These are phyloP conservation scores for Flaveria bidentis DNA, from an alignment of 129 eudicot species.

Conservation along the genomic window DNA sequence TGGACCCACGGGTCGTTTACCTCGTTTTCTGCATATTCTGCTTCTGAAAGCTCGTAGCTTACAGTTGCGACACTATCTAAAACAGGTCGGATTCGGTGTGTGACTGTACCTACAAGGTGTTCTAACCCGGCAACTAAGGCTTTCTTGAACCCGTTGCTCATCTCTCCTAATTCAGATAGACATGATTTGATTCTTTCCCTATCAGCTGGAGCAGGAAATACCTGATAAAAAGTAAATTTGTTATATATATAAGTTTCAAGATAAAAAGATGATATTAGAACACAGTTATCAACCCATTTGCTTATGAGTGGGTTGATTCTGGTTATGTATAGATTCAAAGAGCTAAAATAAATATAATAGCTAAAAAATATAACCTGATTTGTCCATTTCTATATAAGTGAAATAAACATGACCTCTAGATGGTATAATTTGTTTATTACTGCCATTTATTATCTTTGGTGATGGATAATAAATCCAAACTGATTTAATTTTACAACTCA, in stretches of 20 bases:
- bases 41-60: slow-evolving; percentile 82
- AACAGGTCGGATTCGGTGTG: slow-evolving; percentile 83
- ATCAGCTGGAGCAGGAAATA: slow-evolving; percentile 73
- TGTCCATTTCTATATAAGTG: neutral
- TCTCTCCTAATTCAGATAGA: slow-evolving; percentile 73
- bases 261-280: neutral
- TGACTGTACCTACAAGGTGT: slow-evolving; percentile 71
- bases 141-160: slow-evolving; percentile 81
- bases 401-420: neutral
- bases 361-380: neutral
- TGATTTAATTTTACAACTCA: neutral
- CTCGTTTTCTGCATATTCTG: slow-evolving; percentile 88
- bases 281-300: neutral
- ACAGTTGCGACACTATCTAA: slow-evolving; percentile 77
- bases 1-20: slow-evolving; percentile 98
- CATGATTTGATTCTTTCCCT: slow-evolving; percentile 87
- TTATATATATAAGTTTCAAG: slow-evolving; percentile 2
- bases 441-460: neutral
- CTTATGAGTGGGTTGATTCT: neutral
- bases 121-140: slow-evolving; percentile 65
- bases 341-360: neutral
- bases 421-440: neutral
- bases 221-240: slow-evolving; percentile 39
- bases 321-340: neutral
- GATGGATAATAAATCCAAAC: neutral